Percentiles rank a stretch among this genome's conserved stretches.
Evolutionary conservation across 208 protist species (phyloP).

Genomic region (Leishmania martiniquensis): DNA sequence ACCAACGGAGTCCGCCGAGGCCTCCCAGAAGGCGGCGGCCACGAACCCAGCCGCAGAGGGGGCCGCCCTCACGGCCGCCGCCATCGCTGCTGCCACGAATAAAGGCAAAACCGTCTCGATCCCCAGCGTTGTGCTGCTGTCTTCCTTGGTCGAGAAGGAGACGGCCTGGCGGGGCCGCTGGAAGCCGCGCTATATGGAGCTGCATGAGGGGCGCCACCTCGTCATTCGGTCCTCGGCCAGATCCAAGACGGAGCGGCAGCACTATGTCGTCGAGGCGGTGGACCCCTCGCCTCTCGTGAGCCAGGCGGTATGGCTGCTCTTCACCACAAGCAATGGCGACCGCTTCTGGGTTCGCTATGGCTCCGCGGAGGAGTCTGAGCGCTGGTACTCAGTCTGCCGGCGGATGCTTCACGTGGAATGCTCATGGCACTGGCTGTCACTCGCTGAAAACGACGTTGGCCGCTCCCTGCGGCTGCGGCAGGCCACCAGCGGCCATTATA

Average conservation of each 20-base stretch:
- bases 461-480: conserved; percentile 23
- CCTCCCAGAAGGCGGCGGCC: neutral
- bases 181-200: conserved; percentile 60
- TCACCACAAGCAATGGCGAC: conserved; percentile 60
- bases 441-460: conserved; percentile 35
- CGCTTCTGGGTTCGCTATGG: conserved; percentile 74
- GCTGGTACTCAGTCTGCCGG: conserved; percentile 46
- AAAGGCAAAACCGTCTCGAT: neutral
- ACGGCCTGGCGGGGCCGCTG: conserved; percentile 64
- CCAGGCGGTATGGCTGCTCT: conserved; percentile 42
- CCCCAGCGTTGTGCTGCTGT: conserved; percentile 28
- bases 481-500: conserved; percentile 35
- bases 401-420: conserved; percentile 33
- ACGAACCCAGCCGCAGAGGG: conserved; percentile 2
- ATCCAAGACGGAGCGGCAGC: conserved; percentile 36
- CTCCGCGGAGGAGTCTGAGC: conserved; percentile 41
- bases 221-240: conserved; percentile 44
- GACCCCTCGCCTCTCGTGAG: conserved; percentile 38
- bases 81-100: conserved; percentile 6
- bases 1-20: neutral
- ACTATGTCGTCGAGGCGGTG: conserved; percentile 51
- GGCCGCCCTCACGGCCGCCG: conserved; percentile 14
- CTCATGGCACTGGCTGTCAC: conserved; percentile 66
- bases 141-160: conserved; percentile 63
- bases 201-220: conserved; percentile 55